Evolutionary conservation across 768 basidiomycete species (phyloP), one percentile per base, ranked within the genome.

Genomic region (Macrolepiota fuliginosa): DNA sequence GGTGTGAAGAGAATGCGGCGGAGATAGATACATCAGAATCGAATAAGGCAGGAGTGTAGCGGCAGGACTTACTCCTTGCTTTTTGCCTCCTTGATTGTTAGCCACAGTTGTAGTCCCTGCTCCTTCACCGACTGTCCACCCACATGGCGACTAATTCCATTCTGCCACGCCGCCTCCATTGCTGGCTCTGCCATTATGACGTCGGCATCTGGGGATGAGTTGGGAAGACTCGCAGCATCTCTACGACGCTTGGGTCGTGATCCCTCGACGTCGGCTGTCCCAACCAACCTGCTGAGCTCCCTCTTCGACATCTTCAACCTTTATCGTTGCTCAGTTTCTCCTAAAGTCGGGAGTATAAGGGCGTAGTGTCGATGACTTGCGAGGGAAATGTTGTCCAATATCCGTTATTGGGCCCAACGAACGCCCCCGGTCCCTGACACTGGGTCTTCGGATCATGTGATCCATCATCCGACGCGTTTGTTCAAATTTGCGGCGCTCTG

Each of bases 21-120:
- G 60, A 55, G 60, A 61, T 61, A 50, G 45, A 61, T 54, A 32
- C 59, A 61, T 61, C 60, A 61, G 60, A 50, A 77, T 77, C 74
- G 75, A 76, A 76, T 74, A 78, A 73, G 71, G 72, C 71, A 73
- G 70, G 75, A 76, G 67, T 72, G 71, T 70, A 60, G 72, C 75
- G 70, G 71, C 74, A 79, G 77, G 77, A 90, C 91, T 81, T 82
- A 93, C 92, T 92, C 90, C 83, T 91, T 90, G 80, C 87, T 89
- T 72, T 86, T 85, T 70, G 90, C 91, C 73, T 91, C 89, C 82
- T 85, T 90, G 72, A 93, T 81, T 40, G 83, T 83, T 71, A 88
- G 84, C 88, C 89, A 92, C 77, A 92, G 73, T 74, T 80, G 82
- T 75, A 87, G 72, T 49, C 87, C 91, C 70, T 85, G 82, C 74